These are phyloP conservation scores for Diaporthe capsici DNA, from an alignment of 2,329 filamentous ascomycete species.

Conservation along the genomic window DNA sequence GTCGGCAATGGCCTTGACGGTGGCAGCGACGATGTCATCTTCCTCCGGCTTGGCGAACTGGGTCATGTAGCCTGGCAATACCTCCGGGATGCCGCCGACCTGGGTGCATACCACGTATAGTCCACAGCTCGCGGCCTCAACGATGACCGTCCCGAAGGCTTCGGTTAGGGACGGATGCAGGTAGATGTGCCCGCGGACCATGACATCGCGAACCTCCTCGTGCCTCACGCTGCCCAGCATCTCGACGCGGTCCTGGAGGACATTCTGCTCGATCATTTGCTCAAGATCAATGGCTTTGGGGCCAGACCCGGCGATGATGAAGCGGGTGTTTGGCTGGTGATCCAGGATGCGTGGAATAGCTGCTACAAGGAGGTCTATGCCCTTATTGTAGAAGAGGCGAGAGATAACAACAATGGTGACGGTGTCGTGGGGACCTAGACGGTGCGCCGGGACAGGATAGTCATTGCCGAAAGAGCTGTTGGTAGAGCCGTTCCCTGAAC, in stretches of 20 bases:
- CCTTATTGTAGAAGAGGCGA: conserved; percentile 98
- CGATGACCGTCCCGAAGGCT: conserved; percentile 97
- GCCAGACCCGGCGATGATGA: conserved; percentile 95
- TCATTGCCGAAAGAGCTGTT: conserved; percentile 55
- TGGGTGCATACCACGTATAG: conserved; percentile 97
- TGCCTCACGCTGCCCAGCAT: conserved; percentile 93
- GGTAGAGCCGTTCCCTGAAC: conserved; percentile 29
- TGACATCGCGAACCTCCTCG: conserved; percentile 96
- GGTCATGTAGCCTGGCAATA: conserved; percentile 96
- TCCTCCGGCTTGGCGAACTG: conserved; percentile 97
- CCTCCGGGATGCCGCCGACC: conserved; percentile 96
- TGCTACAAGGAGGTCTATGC: conserved; percentile 95
- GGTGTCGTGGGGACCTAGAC: conserved; percentile 84
- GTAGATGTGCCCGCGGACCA: conserved; percentile 97
- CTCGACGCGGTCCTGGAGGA: conserved; percentile 92
- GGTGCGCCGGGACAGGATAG: conserved; percentile 68
- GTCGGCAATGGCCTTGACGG: conserved; percentile 88
- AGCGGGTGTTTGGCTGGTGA: conserved; percentile 91
- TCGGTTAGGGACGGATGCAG: conserved; percentile 95
- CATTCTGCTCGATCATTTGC: conserved; percentile 97
- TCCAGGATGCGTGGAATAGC: conserved; percentile 94
- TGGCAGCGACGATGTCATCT: conserved; percentile 92
- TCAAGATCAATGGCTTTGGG: conserved; percentile 98
- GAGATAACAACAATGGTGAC: conserved; percentile 98
- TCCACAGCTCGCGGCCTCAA: conserved; percentile 95